Percentiles rank a stretch among this genome's conserved stretches.
Conservation (phyloP, 306 rosid species). For the Coriaria nepalensis region DNA sequence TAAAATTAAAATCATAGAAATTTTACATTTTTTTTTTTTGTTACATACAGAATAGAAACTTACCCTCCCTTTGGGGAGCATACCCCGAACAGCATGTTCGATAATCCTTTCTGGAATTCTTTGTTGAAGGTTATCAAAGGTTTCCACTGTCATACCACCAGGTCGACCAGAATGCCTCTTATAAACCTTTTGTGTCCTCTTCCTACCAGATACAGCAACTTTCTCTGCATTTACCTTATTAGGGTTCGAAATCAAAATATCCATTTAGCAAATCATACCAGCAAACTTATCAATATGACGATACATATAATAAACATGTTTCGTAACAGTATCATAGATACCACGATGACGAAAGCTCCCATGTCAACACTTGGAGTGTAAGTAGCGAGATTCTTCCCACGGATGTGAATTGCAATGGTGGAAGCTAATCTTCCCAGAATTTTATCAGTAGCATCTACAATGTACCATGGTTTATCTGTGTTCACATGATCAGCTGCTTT, state of each 20-base stretch:
- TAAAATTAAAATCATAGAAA: neutral
- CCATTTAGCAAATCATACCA: neutral
- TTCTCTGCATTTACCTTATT: conserved; percentile 87
- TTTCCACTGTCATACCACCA: conserved; percentile 94
- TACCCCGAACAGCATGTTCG: conserved; percentile 97
- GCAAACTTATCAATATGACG: neutral
- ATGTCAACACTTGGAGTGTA: conserved; percentile 94
- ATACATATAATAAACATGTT: too few relatives aligned
- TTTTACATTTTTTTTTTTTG: neutral
- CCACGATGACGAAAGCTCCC: conserved; percentile 99
- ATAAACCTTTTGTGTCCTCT: conserved; percentile 85
- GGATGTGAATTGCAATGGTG: conserved; percentile 66
- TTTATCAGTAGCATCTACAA: conserved; percentile 86
- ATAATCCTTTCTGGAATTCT: conserved; percentile 92
- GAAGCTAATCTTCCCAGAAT: conserved; percentile 90
- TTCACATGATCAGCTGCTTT: conserved; percentile 90
- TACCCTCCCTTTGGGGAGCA: conserved; percentile 99
- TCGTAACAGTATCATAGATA: conserved; percentile 6
- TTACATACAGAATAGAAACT: conserved; percentile 14
- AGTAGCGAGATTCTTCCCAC: conserved; percentile 73
- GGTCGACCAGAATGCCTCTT: conserved; percentile 99
- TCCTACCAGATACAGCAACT: conserved; percentile 83
- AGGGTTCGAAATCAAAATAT: conserved; percentile 10
- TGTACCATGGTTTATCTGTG: conserved; percentile 74
- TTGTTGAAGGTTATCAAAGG: conserved; percentile 84